Evolutionary conservation across 1,284 basidiomycete genomes (phyloP).

Genomic region (Heterobasidion annosum): DNA sequence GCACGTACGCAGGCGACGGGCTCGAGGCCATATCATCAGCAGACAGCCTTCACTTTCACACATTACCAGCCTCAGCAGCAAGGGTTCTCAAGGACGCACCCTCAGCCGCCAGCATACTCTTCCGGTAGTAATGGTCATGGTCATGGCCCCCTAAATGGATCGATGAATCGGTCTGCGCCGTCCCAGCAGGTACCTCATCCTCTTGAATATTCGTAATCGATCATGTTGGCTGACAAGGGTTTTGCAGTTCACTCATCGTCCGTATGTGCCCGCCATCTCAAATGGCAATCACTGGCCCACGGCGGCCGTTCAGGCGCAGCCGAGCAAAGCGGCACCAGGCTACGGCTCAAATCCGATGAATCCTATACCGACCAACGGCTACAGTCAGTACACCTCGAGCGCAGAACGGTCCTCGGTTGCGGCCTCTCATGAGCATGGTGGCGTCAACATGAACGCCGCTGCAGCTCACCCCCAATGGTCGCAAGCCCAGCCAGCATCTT

Average conservation of each 20-base stretch:
- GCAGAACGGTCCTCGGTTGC: constrained; percentile 8
- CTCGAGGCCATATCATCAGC: constrained; percentile 5
- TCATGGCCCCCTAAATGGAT: background rate
- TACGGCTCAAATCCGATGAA: background rate
- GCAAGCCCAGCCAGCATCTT: background rate
- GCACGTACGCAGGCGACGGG: background rate
- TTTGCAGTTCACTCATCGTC: background rate
- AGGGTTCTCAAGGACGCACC: constrained; percentile 24
- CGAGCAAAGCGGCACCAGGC: background rate
- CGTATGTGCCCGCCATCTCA: background rate
- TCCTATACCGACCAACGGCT: background rate
- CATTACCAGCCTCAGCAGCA: constrained; percentile 44
- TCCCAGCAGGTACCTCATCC: background rate
- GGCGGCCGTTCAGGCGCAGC: background rate
- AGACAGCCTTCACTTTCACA: constrained; percentile 26
- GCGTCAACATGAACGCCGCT: background rate
- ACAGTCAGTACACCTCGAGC: constrained; percentile 3
- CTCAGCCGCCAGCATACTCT: background rate
- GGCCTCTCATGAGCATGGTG: constrained; percentile 1
- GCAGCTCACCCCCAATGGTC: constrained; percentile 1
- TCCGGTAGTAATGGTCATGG: background rate
- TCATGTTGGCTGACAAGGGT: background rate
- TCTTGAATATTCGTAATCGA: background rate
- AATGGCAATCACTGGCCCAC: background rate
- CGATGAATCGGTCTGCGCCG: background rate